phyloP scores from a whole-genome alignment of 2,329 filamentous ascomycete genomes.

The Phialemoniopsis sp. region DNA sequence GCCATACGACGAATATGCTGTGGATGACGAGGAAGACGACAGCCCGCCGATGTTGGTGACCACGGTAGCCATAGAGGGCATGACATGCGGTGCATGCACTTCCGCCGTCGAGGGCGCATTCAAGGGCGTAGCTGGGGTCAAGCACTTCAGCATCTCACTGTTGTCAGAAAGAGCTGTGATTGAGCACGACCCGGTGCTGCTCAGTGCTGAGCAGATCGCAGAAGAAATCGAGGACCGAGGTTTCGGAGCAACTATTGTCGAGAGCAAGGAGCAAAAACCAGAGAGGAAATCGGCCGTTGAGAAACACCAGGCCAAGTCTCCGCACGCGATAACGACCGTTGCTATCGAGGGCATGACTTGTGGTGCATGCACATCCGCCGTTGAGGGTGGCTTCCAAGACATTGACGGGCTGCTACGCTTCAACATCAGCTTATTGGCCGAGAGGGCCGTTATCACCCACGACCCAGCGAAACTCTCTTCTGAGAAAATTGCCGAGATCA shows the following conservation, averaged over 20 bases:
- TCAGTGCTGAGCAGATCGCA: slow-evolving; percentile 48
- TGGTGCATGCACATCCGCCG: slow-evolving; percentile 89
- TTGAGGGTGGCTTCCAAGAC: slow-evolving; percentile 76
- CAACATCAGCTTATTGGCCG: slow-evolving; percentile 91
- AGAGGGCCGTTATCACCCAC: slow-evolving; percentile 85
- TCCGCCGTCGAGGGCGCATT: slow-evolving; percentile 81
- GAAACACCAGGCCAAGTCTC: slow-evolving; percentile 26
- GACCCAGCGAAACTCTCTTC: slow-evolving; percentile 66
- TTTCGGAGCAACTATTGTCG: slow-evolving; percentile 75
- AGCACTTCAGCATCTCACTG: slow-evolving; percentile 75
- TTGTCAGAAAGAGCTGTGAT: slow-evolving; percentile 83
- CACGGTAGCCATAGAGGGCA: slow-evolving; percentile 75
- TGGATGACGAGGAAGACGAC: slow-evolving; percentile 28
- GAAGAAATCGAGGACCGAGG: slow-evolving; percentile 67
- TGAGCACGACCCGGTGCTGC: slow-evolving; percentile 63
- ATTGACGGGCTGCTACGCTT: slow-evolving; percentile 79
- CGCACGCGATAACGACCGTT: slow-evolving; percentile 71
- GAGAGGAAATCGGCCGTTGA: slow-evolving; percentile 23
- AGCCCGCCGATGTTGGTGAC: slow-evolving; percentile 53
- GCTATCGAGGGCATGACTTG: slow-evolving; percentile 97
- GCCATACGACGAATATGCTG: slow-evolving; percentile 22
- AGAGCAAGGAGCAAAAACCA: slow-evolving; percentile 52
- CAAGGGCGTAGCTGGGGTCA: slow-evolving; percentile 68
- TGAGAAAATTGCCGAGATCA: slow-evolving; percentile 73
- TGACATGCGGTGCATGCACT: slow-evolving; percentile 90